A percentile compares a stretch with the other conserved stretches of the same genome.
Evolutionary conservation across 352 stramenopile species (phyloP).

Genomic region (Globisporangium emineosum): DNA sequence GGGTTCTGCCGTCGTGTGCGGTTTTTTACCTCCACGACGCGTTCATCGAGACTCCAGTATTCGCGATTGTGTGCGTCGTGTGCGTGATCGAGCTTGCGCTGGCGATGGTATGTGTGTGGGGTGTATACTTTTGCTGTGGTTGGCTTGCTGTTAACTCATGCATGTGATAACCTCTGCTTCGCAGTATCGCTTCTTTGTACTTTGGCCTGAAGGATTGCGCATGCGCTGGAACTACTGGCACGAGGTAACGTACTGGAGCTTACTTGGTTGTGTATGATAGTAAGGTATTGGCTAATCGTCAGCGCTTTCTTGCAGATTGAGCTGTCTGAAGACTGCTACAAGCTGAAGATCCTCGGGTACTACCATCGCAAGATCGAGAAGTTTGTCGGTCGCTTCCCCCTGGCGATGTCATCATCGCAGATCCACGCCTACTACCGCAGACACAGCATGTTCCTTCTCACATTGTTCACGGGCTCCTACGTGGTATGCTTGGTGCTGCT

Average conservation of each 20-base stretch:
- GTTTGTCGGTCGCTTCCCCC: constrained; percentile 58
- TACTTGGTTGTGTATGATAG: background rate
- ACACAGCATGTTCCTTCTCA: constrained; percentile 33
- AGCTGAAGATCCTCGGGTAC: constrained; percentile 81
- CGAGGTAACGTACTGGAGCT: constrained; percentile 32
- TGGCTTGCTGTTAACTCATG: background rate
- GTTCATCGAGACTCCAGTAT: constrained; percentile 60
- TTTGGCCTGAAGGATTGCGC: constrained; percentile 66
- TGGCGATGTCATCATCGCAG: constrained; percentile 34
- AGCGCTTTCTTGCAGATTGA: constrained; percentile 46
- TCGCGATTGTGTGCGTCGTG: constrained; percentile 55
- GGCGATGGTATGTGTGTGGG: constrained; percentile 31
- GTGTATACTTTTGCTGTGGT: background rate
- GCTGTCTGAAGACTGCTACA: constrained; percentile 58
- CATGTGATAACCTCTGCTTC: background rate
- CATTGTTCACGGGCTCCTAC: constrained; percentile 52
- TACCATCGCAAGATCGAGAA: constrained; percentile 83
- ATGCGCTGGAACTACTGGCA: constrained; percentile 75
- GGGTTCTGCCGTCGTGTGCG: constrained; percentile 45
- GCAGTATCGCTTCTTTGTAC: constrained; percentile 65
- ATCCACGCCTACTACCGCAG: constrained; percentile 58
- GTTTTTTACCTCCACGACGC: constrained; percentile 47
- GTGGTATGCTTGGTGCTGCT: constrained; percentile 36
- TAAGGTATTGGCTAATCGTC: background rate
- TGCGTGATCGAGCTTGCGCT: constrained; percentile 44